Evolutionary conservation across 2,329 filamentous ascomycete species (phyloP), one percentile per base, ranked within the genome.

Genomic region (Fusarium pilosicola): DNA sequence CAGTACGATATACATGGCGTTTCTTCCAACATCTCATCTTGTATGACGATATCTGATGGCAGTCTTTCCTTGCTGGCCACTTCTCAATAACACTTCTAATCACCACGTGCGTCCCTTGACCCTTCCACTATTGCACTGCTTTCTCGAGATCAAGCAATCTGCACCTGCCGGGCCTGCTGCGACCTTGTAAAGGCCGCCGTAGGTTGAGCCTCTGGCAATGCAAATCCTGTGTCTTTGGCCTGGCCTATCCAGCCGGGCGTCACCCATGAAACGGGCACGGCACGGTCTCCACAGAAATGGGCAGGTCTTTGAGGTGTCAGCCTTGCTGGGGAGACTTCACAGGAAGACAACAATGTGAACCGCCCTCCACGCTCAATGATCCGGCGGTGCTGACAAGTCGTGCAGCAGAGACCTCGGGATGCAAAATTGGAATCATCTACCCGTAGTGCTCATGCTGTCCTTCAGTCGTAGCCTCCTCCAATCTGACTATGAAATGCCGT

Each of bases 401-500:
- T 77, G 69, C 65, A 74, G 71, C 70, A 76, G 71, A 76, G 74
- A 71, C 77, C 64, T 63, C 70, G 61, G 70, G 76, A 78, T 78
- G 77, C 74, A 78, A 78, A 78, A 77, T 73, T 71, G 68, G 64
- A 71, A 77, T 79, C 78, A 75, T 74, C 74, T 77, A 75, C 70
- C 77, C 73, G 68, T 78, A 69, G 68, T 69, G 65, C 72, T 78
- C 73, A 69, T 62, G 42, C 64, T 34, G 60, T 76, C 71, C 59
- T 80, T 88, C 86, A 88, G 79, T 88, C 87, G 74, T 87, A 88
- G 68, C 87, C 86, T 26, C 88, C 86, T 72, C 94, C 95, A 76
- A 98, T 91, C 83, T 98, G 96, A 85, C 95, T 98, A 70, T 96
- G 95, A 85, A 98, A 99, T 55, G 95, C 95, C 59, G 96, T 98